Conservation (phyloP, 805 yeast genomes). For the Cyberlindnera petersonii region DNA sequence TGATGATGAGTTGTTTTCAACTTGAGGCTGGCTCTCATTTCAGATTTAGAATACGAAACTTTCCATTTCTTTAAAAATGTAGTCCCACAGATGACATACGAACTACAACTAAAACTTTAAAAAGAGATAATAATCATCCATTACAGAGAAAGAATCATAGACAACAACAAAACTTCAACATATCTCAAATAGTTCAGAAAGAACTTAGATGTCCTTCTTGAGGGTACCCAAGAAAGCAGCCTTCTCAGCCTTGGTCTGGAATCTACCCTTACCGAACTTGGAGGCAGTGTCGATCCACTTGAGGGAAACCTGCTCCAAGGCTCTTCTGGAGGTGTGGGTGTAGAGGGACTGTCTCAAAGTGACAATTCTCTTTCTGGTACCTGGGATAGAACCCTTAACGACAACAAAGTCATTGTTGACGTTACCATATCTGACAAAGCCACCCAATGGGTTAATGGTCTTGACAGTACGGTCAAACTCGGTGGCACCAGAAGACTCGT, state of each 20-base stretch:
- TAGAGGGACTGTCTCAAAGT: constrained; percentile 98
- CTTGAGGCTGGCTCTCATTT: background rate
- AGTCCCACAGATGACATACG: too few relatives aligned
- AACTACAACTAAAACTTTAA: background rate
- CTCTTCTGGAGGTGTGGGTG: constrained; percentile 97
- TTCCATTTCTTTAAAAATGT: too few relatives aligned
- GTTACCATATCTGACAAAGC: constrained; percentile 99
- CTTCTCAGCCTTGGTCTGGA: constrained; percentile 99
- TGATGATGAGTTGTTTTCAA: too few relatives aligned
- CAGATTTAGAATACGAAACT: too few relatives aligned
- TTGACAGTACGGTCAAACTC: constrained; percentile 99
- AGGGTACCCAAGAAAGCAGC: constrained; percentile 99
- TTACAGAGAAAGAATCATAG: constrained; percentile 1
- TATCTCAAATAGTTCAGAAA: constrained; percentile 12
- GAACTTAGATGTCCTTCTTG: constrained; percentile 84
- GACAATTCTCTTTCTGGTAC: constrained; percentile 99
- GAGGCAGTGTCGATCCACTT: constrained; percentile 99
- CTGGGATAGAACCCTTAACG: constrained; percentile 99
- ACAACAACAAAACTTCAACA: constrained; percentile 8
- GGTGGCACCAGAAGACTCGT: constrained; percentile 92
- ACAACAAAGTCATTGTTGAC: constrained; percentile 96
- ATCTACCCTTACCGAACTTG: constrained; percentile 99
- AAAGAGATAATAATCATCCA: constrained; percentile 7
- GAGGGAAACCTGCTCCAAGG: constrained; percentile 91
- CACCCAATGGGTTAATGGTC: constrained; percentile 99